Evolutionary conservation across 805 yeast species (phyloP).

Genomic region (Yarrowia keelungensis): DNA sequence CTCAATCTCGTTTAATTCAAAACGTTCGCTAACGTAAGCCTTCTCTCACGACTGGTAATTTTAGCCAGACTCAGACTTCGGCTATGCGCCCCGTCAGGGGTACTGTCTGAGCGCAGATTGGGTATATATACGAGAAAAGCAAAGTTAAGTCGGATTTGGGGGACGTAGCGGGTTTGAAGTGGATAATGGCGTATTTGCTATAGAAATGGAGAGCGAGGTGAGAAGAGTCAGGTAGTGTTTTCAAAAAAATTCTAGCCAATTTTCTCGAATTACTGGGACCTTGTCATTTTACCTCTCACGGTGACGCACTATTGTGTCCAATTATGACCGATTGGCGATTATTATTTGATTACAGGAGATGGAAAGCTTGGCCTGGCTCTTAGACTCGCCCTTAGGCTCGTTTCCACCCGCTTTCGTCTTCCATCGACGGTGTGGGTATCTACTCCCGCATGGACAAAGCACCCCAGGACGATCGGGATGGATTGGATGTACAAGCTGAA

Average conservation of each 20-base stretch:
- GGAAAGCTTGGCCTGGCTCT: not conserved
- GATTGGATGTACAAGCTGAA: not conserved
- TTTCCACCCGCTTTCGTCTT: not conserved
- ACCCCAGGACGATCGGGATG: not conserved
- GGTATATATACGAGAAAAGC: constrained; percentile 31
- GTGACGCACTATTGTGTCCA: not conserved
- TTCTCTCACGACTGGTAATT: not conserved
- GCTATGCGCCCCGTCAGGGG: constrained; percentile 35
- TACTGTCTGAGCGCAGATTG: constrained; percentile 20
- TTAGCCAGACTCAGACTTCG: constrained; percentile 17
- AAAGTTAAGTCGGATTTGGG: not conserved
- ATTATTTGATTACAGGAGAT: constrained; percentile 8
- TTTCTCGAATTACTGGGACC: too few relatives aligned
- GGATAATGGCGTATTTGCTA: too few relatives aligned
- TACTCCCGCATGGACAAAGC: not conserved
- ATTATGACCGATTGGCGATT: not conserved
- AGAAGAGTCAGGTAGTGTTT: too few relatives aligned
- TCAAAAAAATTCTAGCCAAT: too few relatives aligned
- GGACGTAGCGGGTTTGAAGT: too few relatives aligned
- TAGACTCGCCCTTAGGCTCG: not conserved
- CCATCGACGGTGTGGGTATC: not conserved
- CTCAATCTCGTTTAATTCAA: not conserved
- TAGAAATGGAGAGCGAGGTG: too few relatives aligned
- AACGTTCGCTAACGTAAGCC: not conserved
- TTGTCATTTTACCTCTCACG: too few relatives aligned